phyloP scores from a whole-genome alignment of 495 filamentous ascomycete species.

The Annulohypoxylon bovei region DNA sequence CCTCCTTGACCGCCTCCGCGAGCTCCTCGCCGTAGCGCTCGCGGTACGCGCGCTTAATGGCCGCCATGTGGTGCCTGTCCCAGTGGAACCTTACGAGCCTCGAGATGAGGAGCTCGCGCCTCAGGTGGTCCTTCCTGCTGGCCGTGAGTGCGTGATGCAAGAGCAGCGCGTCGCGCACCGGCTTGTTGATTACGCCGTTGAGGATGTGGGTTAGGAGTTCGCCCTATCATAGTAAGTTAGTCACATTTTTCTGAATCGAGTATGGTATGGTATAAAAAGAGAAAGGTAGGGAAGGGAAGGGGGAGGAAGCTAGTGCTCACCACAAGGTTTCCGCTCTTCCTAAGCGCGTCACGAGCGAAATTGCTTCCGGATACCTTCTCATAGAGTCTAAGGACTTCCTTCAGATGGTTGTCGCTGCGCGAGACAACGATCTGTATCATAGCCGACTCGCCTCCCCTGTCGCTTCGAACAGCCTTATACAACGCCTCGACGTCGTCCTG shows the following conservation, averaged over 20 bases:
- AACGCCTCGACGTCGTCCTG: slow-evolving; percentile 78
- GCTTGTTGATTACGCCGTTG: slow-evolving; percentile 94
- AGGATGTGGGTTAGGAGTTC: slow-evolving; percentile 95
- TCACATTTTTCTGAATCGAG: slow-evolving; percentile 9
- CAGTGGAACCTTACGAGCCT: slow-evolving; percentile 84
- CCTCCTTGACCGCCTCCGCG: slow-evolving; percentile 66
- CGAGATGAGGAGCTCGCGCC: slow-evolving; percentile 84
- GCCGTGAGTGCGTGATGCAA: slow-evolving; percentile 85
- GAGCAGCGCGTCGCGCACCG: slow-evolving; percentile 93
- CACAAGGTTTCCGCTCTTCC: slow-evolving; percentile 88
- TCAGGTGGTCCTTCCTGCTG: slow-evolving; percentile 69
- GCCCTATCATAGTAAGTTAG: slow-evolving; percentile 65
- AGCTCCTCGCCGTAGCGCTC: slow-evolving; percentile 77
- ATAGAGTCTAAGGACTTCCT: slow-evolving; percentile 80
- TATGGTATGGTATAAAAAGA: too few relatives aligned
- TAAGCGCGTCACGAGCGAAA: slow-evolving; percentile 86
- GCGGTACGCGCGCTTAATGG: slow-evolving; percentile 75
- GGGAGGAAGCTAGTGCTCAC: slow-evolving; percentile 63
- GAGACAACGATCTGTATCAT: slow-evolving; percentile 89
- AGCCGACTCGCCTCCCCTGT: slow-evolving; percentile 85
- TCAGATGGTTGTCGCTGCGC: slow-evolving; percentile 80
- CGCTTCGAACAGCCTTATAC: slow-evolving; percentile 71
- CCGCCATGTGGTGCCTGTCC: slow-evolving; percentile 79
- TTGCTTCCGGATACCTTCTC: slow-evolving; percentile 75
- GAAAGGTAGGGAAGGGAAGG: neutral